Evolutionary conservation across 176 grass and related monocot species (phyloP).

Genomic region (Paspalum notatum): DNA sequence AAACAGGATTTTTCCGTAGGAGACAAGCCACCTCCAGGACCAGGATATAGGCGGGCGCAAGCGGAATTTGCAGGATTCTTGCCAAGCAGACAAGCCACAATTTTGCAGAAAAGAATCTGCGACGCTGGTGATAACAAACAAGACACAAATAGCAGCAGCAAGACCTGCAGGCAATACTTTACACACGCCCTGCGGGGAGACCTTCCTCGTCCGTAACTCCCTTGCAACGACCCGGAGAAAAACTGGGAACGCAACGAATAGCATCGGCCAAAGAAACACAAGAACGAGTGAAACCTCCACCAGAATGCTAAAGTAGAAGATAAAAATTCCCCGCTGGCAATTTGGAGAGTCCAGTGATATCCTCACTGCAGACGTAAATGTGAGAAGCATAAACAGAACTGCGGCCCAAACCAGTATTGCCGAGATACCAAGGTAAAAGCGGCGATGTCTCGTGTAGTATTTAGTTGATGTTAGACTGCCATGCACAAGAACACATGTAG

Average conservation of each 20-base stretch:
- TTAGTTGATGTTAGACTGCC: not conserved
- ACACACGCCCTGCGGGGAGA: not conserved
- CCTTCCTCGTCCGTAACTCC: not conserved
- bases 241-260: not conserved
- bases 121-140: no score
- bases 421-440: not conserved
- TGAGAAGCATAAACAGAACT: not conserved
- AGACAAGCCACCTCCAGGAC: no score
- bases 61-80: no score
- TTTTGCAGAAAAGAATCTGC: no score
- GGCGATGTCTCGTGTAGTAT: not conserved
- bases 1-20: no score
- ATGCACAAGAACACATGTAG: not conserved
- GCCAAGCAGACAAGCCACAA: no score
- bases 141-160: no score
- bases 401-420: not conserved
- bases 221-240: not conserved
- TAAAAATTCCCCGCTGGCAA: no score
- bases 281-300: no score
- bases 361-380: not conserved
- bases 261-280: not conserved
- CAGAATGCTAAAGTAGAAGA: no score
- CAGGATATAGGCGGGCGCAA: no score
- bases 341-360: not conserved
- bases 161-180: no score